phyloP scores from a whole-genome alignment of 1,284 basidiomycete genomes.

The Porodaedalea pini region DNA sequence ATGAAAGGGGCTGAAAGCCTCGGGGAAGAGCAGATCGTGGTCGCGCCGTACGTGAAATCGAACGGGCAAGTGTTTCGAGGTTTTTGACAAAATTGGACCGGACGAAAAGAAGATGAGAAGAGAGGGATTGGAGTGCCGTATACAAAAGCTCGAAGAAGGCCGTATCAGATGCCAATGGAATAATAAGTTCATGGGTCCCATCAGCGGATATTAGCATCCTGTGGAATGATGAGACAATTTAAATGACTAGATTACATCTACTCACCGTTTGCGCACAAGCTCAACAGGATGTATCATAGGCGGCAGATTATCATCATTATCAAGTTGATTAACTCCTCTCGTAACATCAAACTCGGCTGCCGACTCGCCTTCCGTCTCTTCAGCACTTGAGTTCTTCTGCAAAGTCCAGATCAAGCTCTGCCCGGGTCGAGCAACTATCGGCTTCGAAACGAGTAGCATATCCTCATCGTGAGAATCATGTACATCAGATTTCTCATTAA shows the following conservation, averaged over 20 bases:
- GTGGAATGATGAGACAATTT: background rate
- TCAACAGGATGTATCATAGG: slow-evolving; percentile 9
- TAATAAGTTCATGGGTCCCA: slow-evolving; percentile 58
- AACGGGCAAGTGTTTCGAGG: slow-evolving; percentile 56
- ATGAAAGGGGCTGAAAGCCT: slow-evolving; percentile 46
- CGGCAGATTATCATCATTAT: background rate
- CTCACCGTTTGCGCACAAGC: slow-evolving; percentile 16
- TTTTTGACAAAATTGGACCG: slow-evolving; percentile 61
- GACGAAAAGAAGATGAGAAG: slow-evolving; percentile 59
- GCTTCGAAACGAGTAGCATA: slow-evolving; percentile 18
- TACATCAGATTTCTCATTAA: background rate
- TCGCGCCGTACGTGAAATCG: slow-evolving; percentile 58
- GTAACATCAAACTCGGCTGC: background rate
- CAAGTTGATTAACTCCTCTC: background rate
- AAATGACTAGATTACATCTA: background rate
- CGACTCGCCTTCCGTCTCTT: background rate
- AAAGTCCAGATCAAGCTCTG: slow-evolving; percentile 22
- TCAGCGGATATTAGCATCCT: slow-evolving; percentile 13
- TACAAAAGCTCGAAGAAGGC: slow-evolving; percentile 81
- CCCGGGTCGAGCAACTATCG: slow-evolving; percentile 12
- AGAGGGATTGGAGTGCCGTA: slow-evolving; percentile 67
- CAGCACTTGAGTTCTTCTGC: slow-evolving; percentile 11
- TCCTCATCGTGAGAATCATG: slow-evolving; percentile 5
- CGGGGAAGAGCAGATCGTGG: slow-evolving; percentile 48
- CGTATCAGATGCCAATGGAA: slow-evolving; percentile 79